Evolutionary conservation across 345 rosid species (phyloP).

Genomic region (Linum tenue): DNA sequence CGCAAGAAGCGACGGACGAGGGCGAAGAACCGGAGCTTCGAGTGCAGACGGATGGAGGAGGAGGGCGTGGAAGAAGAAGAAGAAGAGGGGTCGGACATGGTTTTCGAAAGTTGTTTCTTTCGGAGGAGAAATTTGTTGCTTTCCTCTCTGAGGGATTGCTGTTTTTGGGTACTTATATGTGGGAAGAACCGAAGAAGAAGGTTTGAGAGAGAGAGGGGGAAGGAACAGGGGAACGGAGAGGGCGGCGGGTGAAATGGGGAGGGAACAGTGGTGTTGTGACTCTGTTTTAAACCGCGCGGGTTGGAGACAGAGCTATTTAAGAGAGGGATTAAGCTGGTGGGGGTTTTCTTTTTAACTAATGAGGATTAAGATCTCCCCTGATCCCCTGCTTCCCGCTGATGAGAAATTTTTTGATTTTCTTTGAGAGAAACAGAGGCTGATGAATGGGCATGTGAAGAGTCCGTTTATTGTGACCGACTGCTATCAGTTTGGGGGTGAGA

Average conservation of each 20-base stretch:
- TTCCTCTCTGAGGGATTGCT: not conserved
- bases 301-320: not conserved
- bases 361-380: too few relatives aligned
- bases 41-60: constrained; percentile 35
- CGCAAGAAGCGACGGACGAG: constrained; percentile 50
- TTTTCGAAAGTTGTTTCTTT: constrained; percentile 11
- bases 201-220: constrained; percentile 11
- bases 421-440: too few relatives aligned
- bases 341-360: too few relatives aligned
- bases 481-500: too few relatives aligned
- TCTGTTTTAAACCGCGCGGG: not conserved
- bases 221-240: constrained; percentile 13
- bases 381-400: too few relatives aligned
- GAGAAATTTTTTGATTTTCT: too few relatives aligned
- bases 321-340: not conserved
- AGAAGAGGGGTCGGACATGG: constrained; percentile 22
- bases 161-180: not conserved
- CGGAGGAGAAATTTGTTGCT: constrained; percentile 6
- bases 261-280: not conserved
- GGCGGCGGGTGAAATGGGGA: constrained; percentile 1
- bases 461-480: too few relatives aligned
- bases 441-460: too few relatives aligned
- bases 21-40: constrained; percentile 46
- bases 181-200: not conserved
- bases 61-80: constrained; percentile 28